Base-by-base conservation (phyloP, 2,329 filamentous ascomycete genomes). In the Zymoseptoria brevis region DNA sequence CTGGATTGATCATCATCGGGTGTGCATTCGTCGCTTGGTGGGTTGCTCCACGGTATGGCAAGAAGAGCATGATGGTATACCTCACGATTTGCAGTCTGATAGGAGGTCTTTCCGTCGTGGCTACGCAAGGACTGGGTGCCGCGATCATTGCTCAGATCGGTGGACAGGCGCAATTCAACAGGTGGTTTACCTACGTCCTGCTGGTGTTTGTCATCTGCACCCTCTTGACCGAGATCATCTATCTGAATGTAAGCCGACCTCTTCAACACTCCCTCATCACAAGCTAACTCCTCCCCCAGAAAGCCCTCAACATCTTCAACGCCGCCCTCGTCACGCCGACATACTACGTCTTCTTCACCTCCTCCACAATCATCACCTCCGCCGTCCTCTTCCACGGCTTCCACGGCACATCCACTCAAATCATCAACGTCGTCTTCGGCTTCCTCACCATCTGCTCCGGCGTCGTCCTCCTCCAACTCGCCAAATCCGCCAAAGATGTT, bases 321-420 rank as follows among this genome's bases (percentile, higher is more conserved):
- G 94, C 94, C 45, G 93, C 94, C 7, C 83, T 99, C 65, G 94
- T 99, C 60, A 99, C 94, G 0, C 94, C 94, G 0, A 99, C 94
- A 2, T 99, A 99, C 77, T 99, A 99, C 74, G 94, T 99, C 65
- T 93, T 95, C 78, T 99, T 99, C 73, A 99, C 94, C 48, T 96
- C 87, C 67, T 88, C 91, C 4, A 97, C 94, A 19, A 96, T 99
- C 65, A 84, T 97, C 66, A 95, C 92, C 5, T 96, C 93, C 0
- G 89, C 92, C 3, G 86, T 99, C 53, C 79, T 99, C 2, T 97
- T 97, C 75, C 87, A 86, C 63, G 94, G 94, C 7, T 96, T 99
- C 81, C 93, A 96, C 71, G 94, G 93, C 41, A 89, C 89, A 0
- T 81, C 83, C 0, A 81, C 84, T 5, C 84, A 88, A 24, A 97